Evolutionary conservation across 352 stramenopile species (phyloP).

Genomic region (Pythium inflatum): DNA sequence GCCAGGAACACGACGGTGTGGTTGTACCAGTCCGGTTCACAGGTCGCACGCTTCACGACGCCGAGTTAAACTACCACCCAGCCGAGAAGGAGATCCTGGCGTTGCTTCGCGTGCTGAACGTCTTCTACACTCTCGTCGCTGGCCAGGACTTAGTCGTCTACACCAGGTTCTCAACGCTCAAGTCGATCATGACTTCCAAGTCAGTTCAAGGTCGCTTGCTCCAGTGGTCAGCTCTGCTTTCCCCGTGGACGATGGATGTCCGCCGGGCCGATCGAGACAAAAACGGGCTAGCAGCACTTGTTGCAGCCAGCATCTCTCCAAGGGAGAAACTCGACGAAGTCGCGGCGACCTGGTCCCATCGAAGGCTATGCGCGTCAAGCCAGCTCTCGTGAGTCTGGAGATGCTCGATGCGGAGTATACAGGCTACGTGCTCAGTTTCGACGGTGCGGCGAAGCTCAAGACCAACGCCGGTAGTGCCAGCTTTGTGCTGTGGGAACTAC

Average conservation of each 20-base stretch:
- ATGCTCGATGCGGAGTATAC: constrained; percentile 22
- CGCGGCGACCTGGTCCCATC: constrained; percentile 1
- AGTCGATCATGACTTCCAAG: constrained; percentile 15
- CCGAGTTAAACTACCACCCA: background rate
- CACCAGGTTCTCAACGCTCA: constrained; percentile 4
- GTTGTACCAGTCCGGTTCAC: background rate
- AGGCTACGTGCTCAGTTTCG: constrained; percentile 24
- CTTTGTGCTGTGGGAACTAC: constrained; percentile 23
- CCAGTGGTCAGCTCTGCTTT: constrained; percentile 16
- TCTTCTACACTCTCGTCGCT: constrained; percentile 3
- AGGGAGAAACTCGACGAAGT: constrained; percentile 20
- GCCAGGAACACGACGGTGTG: constrained; percentile 32
- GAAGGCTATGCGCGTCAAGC: background rate
- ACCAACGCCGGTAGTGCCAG: constrained; percentile 14
- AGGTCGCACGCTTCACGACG: background rate
- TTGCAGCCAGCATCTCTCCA: constrained; percentile 21
- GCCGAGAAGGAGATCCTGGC: constrained; percentile 13
- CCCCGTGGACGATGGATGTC: constrained; percentile 14
- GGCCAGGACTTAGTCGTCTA: constrained; percentile 14
- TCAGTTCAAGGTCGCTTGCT: background rate
- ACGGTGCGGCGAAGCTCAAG: constrained; percentile 30
- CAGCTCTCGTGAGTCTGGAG: constrained; percentile 5
- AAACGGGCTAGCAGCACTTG: background rate
- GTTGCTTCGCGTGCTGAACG: background rate
- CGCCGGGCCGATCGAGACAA: background rate